Conservation (phyloP, 306 rosid genomes). For the Spatholobus suberectus region DNA sequence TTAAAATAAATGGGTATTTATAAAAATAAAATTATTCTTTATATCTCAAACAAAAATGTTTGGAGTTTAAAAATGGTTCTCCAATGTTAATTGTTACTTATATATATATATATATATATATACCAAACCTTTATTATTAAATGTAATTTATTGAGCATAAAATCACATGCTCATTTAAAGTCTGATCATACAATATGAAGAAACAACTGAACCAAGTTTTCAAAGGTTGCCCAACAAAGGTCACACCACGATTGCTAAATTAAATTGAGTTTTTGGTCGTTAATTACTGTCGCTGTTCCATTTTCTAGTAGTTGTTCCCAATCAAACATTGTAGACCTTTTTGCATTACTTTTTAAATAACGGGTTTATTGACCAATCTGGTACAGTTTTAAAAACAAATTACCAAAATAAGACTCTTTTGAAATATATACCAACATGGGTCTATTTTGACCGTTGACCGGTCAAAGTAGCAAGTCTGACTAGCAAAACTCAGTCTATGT, state of each 20-base stretch:
- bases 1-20: not conserved
- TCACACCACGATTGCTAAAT: not conserved
- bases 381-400: too few species aligned
- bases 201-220: not conserved
- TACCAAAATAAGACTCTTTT: too few species aligned
- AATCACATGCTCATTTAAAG: not conserved
- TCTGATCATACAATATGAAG: not conserved
- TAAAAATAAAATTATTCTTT: not conserved
- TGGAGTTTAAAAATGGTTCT: not conserved
- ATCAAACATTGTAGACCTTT: not conserved
- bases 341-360: not conserved
- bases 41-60: not conserved
- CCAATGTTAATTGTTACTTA: not conserved
- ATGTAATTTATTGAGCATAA: not conserved
- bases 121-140: not conserved
- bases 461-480: too few species aligned
- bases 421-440: too few species aligned
- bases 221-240: constrained; percentile 13
- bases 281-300: not conserved
- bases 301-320: not conserved
- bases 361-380: too few species aligned
- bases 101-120: too few species aligned
- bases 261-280: not conserved
- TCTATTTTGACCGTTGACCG: too few species aligned
- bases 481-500: too few species aligned